These are phyloP conservation scores for Penicillium goetzii DNA, from an alignment of 495 filamentous ascomycete genomes.

Conservation along the genomic window DNA sequence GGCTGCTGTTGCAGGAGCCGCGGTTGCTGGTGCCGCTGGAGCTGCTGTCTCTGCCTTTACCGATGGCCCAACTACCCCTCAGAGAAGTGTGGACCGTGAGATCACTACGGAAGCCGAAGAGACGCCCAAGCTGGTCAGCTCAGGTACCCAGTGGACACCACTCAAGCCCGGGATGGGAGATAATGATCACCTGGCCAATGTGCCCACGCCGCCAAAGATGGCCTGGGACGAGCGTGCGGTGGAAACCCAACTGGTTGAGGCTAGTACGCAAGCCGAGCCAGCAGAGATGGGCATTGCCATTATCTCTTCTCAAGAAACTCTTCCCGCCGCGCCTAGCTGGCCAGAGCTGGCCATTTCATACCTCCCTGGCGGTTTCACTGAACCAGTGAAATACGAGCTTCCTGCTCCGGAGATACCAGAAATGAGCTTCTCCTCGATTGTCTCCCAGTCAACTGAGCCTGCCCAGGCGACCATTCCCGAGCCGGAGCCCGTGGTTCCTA, in stretches of 20 bases:
- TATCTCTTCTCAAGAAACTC: slow-evolving; percentile 44
- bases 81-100: slow-evolving; percentile 25
- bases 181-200: slow-evolving; percentile 36
- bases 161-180: slow-evolving; percentile 30
- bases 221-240: slow-evolving; percentile 39
- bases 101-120: slow-evolving; percentile 23
- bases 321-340: slow-evolving; percentile 36
- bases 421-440: slow-evolving; percentile 25
- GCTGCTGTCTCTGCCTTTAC: slow-evolving; percentile 3
- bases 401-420: slow-evolving; percentile 28
- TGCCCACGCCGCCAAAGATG: slow-evolving; percentile 47
- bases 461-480: slow-evolving; percentile 13
- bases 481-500: slow-evolving; percentile 17
- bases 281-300: slow-evolving; percentile 41
- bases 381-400: slow-evolving; percentile 34
- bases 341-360: slow-evolving; percentile 41
- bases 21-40: slow-evolving; percentile 10
- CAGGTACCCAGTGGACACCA: slow-evolving; percentile 45
- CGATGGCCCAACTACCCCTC: slow-evolving; percentile 30
- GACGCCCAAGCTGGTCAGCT: slow-evolving; percentile 34
- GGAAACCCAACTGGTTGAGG: slow-evolving; percentile 23
- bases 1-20: slow-evolving; percentile 13
- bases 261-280: slow-evolving; percentile 22
- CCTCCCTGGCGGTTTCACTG: slow-evolving; percentile 34
- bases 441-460: slow-evolving; percentile 39